Conservation (phyloP, 2,329 filamentous ascomycete species). For the Aspergillus sp. region DNA sequence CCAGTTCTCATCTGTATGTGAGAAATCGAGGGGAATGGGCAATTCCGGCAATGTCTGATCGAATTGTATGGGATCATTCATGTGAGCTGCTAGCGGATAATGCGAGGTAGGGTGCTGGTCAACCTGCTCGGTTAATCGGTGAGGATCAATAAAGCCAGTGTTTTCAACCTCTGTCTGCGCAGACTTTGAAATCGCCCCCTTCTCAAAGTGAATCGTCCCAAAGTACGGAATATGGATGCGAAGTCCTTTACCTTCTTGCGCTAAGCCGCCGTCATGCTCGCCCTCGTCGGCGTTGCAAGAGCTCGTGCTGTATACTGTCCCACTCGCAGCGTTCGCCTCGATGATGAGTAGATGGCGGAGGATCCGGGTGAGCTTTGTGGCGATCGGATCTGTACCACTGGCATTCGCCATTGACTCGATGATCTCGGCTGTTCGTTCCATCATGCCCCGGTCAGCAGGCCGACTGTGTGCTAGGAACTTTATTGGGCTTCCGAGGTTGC, state of each 20-base stretch:
- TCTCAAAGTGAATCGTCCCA: slow-evolving; percentile 16
- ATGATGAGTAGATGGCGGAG: slow-evolving; percentile 45
- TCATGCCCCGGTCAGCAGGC: slow-evolving; percentile 45
- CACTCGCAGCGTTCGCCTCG: slow-evolving; percentile 42
- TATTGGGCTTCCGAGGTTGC: background rate
- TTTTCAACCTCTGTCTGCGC: background rate
- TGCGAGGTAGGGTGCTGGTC: background rate
- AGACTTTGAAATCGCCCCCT: background rate
- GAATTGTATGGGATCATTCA: background rate
- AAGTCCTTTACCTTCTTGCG: background rate
- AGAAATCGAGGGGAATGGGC: background rate
- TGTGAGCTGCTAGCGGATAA: too few species aligned
- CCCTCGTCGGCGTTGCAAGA: background rate
- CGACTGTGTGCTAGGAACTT: slow-evolving; percentile 8
- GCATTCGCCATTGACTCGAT: slow-evolving; percentile 27
- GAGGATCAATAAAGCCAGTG: background rate
- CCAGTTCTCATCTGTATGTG: background rate
- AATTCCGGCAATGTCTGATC: background rate
- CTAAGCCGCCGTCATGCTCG: background rate
- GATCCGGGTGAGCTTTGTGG: slow-evolving; percentile 19
- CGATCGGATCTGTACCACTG: background rate
- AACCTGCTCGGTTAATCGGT: background rate
- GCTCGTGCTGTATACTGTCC: slow-evolving; percentile 18
- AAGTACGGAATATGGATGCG: slow-evolving; percentile 14
- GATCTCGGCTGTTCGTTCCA: slow-evolving; percentile 43